A percentile compares a stretch with the other conserved stretches of the same genome.
Conservation (phyloP, 2,329 filamentous ascomycete species). For the Cercospora canescens region DNA sequence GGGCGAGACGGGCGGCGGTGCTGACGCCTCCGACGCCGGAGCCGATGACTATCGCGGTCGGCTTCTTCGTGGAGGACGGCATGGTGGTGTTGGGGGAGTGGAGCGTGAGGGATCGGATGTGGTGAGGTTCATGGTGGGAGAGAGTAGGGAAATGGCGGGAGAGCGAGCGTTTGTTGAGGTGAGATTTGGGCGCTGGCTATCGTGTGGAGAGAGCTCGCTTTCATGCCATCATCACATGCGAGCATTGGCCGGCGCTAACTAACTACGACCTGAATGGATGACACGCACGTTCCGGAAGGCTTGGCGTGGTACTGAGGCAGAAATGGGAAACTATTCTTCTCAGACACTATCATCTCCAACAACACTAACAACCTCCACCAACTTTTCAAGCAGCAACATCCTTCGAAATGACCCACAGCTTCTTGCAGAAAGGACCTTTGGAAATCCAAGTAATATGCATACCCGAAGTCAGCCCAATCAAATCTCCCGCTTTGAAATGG, state of each 20-base stretch:
- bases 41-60: constrained; percentile 57
- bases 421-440: constrained; percentile 7
- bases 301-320: background rate
- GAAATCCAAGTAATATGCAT: constrained; percentile 10
- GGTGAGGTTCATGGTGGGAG: background rate
- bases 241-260: background rate
- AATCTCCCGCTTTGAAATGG: constrained; percentile 5
- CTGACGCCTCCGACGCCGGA: constrained; percentile 71
- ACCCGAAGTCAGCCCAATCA: constrained; percentile 7
- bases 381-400: too few relatives aligned
- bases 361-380: too few relatives aligned
- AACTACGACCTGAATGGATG: background rate
- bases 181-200: background rate
- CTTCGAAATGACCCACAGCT: constrained; percentile 8
- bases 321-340: background rate
- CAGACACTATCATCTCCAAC: too few relatives aligned
- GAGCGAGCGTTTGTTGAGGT: background rate
- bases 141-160: background rate
- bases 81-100: background rate
- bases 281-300: background rate
- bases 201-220: background rate
- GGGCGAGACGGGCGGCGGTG: constrained; percentile 68
- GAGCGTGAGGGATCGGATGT: background rate
- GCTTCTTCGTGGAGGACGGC: constrained; percentile 31
- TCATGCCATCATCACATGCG: background rate